Base-by-base conservation (phyloP, 805 yeast genomes). In the Saturnispora serradocipensis region DNA sequence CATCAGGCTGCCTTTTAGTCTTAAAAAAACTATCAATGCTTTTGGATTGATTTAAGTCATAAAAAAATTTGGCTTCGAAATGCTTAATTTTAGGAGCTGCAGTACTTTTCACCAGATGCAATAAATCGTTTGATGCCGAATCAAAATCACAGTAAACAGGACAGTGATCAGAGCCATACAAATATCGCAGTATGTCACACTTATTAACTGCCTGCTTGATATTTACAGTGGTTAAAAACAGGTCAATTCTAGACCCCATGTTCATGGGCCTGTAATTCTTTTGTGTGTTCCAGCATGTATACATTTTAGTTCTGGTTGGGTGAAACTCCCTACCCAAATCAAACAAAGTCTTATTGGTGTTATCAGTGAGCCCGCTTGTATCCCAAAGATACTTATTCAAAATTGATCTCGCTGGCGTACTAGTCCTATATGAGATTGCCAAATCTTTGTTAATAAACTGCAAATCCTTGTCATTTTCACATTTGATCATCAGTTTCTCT, bases 111-210 rank as follows among this genome's bases (percentile, higher is more conserved):
- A 6, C 20, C 18, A 50, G 34, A 11, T 48, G 24, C 6, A 27
- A 10, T 5, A 50, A 4, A 10, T 11, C 2, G 4, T 34, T 16
- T 3, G 32, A 25, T 10, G 46, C 45, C 7, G 64, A 50, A 38
- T 70, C 68, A 43, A 89, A 61, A 63, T 88, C 97, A 1, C 88
- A 74, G 61, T 65, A 88, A 0, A 88, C 79, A 0, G 99, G 99
- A 65, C 98, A 91, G 67, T 91, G 99, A 64, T 91, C 99, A 0
- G 97, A 88, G 0, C 99, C 99, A 63, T 77, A 70, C 1, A 90
- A 59, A 43, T 73, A 73, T 0, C 88, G 83, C 76, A 86, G 75
- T n/a, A 86, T 86, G 54, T 56, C 55, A 34, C 56, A 57, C 10
- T 48, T n/a, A 2, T 27, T 27, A 10, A 76, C 76, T 0, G 80